Evolutionary conservation across 2,329 filamentous ascomycete genomes (phyloP).

Genomic region (Allantophomopsis cytisporea): DNA sequence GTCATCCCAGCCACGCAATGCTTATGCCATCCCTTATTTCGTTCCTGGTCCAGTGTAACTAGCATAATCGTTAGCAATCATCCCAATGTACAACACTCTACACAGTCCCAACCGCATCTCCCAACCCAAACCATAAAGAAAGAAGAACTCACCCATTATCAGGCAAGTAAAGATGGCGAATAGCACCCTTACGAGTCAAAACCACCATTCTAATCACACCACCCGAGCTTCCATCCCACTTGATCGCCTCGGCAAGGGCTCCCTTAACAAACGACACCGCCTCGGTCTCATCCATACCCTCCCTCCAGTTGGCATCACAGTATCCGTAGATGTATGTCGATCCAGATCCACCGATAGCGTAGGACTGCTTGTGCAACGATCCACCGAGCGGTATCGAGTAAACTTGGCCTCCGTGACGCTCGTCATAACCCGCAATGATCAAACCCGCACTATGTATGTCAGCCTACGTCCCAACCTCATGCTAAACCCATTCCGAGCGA

Average conservation of each 20-base stretch:
- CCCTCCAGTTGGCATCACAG: conserved; percentile 91
- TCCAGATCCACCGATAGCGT: conserved; percentile 89
- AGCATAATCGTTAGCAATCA: too few species aligned
- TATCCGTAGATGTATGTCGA: conserved; percentile 99
- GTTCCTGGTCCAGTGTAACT: neutral
- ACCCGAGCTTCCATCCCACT: conserved; percentile 97
- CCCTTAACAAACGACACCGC: conserved; percentile 89
- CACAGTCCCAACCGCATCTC: too few species aligned
- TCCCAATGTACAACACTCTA: too few species aligned
- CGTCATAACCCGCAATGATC: conserved; percentile 97
- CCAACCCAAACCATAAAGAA: too few species aligned
- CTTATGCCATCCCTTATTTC: neutral
- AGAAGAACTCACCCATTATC: conserved; percentile 34
- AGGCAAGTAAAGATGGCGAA: conserved; percentile 89
- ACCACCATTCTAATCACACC: conserved; percentile 98
- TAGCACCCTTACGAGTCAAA: conserved; percentile 75
- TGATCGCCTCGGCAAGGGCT: conserved; percentile 86
- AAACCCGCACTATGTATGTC: conserved; percentile 61
- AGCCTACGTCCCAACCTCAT: conserved; percentile 2
- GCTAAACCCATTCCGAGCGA: too few species aligned
- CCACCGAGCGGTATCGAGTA: conserved; percentile 95
- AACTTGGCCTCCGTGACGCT: conserved; percentile 88
- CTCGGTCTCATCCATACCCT: conserved; percentile 85
- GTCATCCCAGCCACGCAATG: too few species aligned
- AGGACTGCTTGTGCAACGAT: conserved; percentile 93